phyloP scores from a whole-genome alignment of 805 yeast species.

The Tetrapisispora pingtungensis region DNA sequence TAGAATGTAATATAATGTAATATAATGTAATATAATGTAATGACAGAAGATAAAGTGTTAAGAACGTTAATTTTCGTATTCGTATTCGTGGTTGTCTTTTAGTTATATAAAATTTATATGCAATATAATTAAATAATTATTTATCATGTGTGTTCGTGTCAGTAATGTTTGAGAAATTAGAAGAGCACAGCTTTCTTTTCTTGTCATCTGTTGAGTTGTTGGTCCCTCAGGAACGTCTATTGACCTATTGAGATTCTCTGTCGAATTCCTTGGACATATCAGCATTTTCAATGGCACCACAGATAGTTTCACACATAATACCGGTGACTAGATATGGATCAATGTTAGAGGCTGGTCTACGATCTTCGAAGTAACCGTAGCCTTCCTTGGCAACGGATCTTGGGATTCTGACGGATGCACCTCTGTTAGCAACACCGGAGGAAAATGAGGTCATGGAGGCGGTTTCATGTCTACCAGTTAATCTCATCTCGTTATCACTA shows the following conservation, averaged over 20 bases:
- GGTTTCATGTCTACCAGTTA: conserved; percentile 98
- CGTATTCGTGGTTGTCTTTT: too few relatives aligned
- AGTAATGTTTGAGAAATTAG: too few relatives aligned
- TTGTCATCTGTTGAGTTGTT: background rate
- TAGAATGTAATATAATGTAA: too few relatives aligned
- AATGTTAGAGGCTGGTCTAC: conserved; percentile 99
- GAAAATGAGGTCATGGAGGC: conserved; percentile 87
- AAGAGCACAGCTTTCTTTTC: too few relatives aligned
- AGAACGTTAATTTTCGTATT: too few relatives aligned
- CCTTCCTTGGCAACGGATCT: conserved; percentile 98
- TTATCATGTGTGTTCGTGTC: too few relatives aligned
- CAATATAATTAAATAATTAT: too few relatives aligned
- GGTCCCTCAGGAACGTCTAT: too few relatives aligned
- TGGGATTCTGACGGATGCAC: conserved; percentile 97
- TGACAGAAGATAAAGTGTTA: too few relatives aligned
- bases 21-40: too few relatives aligned
- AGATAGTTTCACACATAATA: conserved; percentile 93
- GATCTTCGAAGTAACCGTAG: conserved; percentile 96
- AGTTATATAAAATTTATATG: too few relatives aligned
- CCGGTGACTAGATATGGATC: conserved; percentile 99
- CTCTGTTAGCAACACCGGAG: conserved; percentile 99
- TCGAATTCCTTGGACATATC: conserved; percentile 86
- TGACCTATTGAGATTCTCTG: conserved; percentile 41
- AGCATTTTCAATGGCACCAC: conserved; percentile 90
- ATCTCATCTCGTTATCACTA: conserved; percentile 87